Evolutionary conservation across 148 eudicot genomes (phyloP), one percentile per base, ranked within the genome.

Genomic region (Vaccinium vitisidaea): DNA sequence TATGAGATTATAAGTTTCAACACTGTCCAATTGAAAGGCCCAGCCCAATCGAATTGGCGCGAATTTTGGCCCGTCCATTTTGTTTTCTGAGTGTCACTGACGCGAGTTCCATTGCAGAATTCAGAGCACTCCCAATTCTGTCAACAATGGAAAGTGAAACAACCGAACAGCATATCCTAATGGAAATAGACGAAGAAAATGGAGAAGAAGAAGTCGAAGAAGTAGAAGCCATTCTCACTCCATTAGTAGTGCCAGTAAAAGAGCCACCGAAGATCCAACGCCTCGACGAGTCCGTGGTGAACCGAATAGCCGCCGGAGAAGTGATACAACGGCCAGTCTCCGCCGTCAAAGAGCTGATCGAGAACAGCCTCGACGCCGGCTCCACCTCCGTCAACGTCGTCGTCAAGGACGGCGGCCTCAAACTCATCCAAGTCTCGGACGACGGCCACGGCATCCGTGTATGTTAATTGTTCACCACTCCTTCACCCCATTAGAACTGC

Each of bases 301-400:
- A 94, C 88, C 93, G 95, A 59, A 96, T 96, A 43, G 98, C 99
- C 75, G 99, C 99, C 79, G 99, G 99, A 1, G 99, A 96, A 77
- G 99, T 96, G 83, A 93, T 96, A 80, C 99, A 96, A 83, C 95
- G 98, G 43, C 99, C 99, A 1, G 97, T 92, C 8, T 91, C 96
- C 85, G 97, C 95, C 87, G 92, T 96, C 21, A 96, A 96, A 55
- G 99, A 96, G 92, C 94, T 96, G 13, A 85, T 96, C 49, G 99
- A 96, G 88, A 96, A 96, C 85, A 94, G 99, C 84, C 91, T 96
- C 71, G 99, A 96, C 71, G 99, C 99, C 48, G 87, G 81, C 27
- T 90, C 98, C 36, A 82, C 94, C 79, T 87, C 94, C 84, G 81
- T 96, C 14, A 89, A 85, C 32, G 92, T 96, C 73, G 84, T 80